Conservation (phyloP, 306 rosid species). For the Canavalia gladiata region DNA sequence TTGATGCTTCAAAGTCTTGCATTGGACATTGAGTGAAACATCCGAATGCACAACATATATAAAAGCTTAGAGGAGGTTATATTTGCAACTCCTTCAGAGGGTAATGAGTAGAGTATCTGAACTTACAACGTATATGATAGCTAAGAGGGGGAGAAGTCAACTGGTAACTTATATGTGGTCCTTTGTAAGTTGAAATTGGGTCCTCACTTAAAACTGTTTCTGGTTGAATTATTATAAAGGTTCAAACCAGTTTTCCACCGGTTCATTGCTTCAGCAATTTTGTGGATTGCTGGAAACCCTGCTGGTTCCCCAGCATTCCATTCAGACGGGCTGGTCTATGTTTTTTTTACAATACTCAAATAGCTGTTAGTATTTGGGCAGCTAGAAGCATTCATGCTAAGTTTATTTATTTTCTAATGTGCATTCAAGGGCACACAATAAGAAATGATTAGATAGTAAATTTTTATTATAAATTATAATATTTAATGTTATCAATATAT, state of each 20-base stretch:
- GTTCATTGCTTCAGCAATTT: neutral
- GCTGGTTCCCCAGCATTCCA: too few species aligned
- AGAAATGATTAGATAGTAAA: too few species aligned
- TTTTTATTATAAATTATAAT: too few species aligned
- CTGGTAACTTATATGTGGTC: neutral
- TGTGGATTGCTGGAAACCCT: neutral
- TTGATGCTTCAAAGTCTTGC: neutral
- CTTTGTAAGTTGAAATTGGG: neutral
- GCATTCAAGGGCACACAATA: too few species aligned
- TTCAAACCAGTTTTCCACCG: neutral
- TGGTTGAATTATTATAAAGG: slow-evolving; percentile 10
- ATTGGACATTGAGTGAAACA: neutral
- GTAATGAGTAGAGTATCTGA: neutral
- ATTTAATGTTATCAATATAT: too few species aligned
- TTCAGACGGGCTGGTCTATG: neutral
- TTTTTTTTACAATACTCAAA: neutral
- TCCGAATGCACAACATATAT: neutral
- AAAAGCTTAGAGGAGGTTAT: neutral
- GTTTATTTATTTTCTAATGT: neutral
- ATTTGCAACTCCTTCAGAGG: neutral
- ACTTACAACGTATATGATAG: neutral
- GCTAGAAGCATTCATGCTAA: slow-evolving; percentile 2
- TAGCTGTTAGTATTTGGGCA: neutral
- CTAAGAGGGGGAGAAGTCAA: neutral
- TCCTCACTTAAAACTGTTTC: neutral